Evolutionary conservation across 352 stramenopile genomes (phyloP).

Genomic region (Pythium aristosporum): DNA sequence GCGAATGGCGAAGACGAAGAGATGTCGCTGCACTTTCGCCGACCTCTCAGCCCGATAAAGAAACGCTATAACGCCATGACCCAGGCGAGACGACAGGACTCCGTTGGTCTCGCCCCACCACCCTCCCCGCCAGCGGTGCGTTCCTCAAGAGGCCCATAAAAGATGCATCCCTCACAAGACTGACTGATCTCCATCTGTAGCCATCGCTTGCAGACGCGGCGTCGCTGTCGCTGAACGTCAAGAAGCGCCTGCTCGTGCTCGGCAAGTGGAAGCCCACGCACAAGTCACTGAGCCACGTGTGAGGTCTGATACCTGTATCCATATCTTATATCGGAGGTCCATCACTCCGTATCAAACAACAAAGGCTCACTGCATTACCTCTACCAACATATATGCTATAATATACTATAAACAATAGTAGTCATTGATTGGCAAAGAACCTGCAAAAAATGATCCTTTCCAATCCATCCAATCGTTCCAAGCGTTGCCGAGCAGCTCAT

Average conservation of each 20-base stretch:
- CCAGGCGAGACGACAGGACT: neutral
- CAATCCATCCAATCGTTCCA: constrained; percentile 27
- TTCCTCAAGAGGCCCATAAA: neutral
- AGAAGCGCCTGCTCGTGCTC: constrained; percentile 55
- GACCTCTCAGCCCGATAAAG: constrained; percentile 52
- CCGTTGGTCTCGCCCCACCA: neutral
- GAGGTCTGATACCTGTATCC: constrained; percentile 13
- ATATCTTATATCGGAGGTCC: constrained; percentile 20
- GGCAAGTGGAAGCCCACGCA: constrained; percentile 44
- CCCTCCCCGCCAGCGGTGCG: constrained; percentile 10
- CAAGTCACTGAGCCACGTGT: constrained; percentile 15
- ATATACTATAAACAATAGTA: neutral
- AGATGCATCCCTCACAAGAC: neutral
- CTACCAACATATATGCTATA: neutral
- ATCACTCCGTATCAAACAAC: constrained; percentile 4
- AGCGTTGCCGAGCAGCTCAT: constrained; percentile 15
- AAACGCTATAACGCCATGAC: constrained; percentile 47
- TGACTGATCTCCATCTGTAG: constrained; percentile 1
- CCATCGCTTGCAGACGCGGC: constrained; percentile 41
- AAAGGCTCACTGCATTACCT: neutral
- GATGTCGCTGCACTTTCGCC: constrained; percentile 2
- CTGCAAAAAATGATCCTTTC: constrained; percentile 7
- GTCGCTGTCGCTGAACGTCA: constrained; percentile 53
- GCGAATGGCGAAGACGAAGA: constrained; percentile 23
- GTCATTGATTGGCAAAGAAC: no score